Conservation (phyloP, 164 flowering plant species). For the Chimonanthus praecox region DNA sequence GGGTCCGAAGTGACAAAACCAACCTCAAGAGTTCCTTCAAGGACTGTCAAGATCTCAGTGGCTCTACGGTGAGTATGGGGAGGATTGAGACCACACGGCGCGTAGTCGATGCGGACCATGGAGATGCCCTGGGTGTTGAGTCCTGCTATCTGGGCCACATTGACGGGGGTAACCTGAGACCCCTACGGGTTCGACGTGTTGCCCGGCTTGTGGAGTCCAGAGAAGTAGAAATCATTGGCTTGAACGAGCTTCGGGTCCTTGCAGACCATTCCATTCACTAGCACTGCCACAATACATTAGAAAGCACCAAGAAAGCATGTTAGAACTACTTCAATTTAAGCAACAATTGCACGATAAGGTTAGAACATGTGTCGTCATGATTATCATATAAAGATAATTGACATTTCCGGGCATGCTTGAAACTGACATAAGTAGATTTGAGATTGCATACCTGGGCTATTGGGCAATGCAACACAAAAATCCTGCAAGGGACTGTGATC, state of each 20-base stretch:
- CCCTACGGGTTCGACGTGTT: conserved; percentile 3
- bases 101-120: conserved; percentile 9
- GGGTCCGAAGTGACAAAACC: conserved; percentile 7
- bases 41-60: conserved; percentile 1
- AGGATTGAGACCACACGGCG: conserved; percentile 3
- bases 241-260: conserved; percentile 12
- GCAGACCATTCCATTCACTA: conserved; percentile 18
- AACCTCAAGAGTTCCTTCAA: conserved; percentile 4
- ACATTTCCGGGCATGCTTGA: background rate
- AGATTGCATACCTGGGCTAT: conserved; percentile 12
- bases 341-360: too few relatives aligned
- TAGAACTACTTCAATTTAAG: too few relatives aligned
- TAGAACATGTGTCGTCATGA: too few relatives aligned
- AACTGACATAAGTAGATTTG: background rate
- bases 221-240: conserved; percentile 15
- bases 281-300: conserved; percentile 3
- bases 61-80: conserved; percentile 8
- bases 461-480: conserved; percentile 24
- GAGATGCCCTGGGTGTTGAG: conserved; percentile 9
- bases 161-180: conserved; percentile 3
- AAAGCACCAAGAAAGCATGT: background rate
- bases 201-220: background rate
- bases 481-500: conserved; percentile 25
- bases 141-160: conserved; percentile 8
- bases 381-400: too few relatives aligned